phyloP scores from a whole-genome alignment of 805 yeast genomes.

The Brettanomyces nanus region DNA sequence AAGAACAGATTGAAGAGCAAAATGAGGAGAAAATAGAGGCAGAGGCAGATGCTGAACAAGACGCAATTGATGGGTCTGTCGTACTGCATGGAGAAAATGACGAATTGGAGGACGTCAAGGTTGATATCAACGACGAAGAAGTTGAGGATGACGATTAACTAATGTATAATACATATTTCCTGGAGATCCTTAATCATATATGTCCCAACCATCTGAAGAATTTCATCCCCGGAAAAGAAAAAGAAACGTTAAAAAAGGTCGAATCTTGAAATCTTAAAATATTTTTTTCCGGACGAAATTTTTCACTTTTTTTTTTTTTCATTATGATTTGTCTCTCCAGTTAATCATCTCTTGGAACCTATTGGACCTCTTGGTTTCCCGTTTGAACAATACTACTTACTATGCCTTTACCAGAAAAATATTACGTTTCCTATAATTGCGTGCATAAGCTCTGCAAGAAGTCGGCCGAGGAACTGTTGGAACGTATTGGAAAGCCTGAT shows the following conservation, averaged over 20 bases:
- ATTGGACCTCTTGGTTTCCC: not conserved
- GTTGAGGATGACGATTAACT: conserved; percentile 11
- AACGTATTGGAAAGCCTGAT: conserved; percentile 32
- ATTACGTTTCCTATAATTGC: conserved; percentile 68
- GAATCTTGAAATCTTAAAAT: too few species aligned
- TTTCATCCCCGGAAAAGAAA: too few species aligned
- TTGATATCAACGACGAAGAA: conserved; percentile 19
- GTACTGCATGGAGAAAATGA: conserved; percentile 25
- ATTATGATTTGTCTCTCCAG: not conserved
- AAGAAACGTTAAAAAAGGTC: too few species aligned
- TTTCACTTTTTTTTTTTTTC: conserved; percentile 1
- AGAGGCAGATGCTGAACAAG: conserved; percentile 18
- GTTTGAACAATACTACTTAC: too few species aligned
- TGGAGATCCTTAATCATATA: too few species aligned
- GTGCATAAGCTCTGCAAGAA: conserved; percentile 75
- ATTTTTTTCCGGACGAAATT: too few species aligned
- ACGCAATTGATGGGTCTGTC: conserved; percentile 10
- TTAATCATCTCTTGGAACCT: not conserved
- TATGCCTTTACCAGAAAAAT: conserved; percentile 32
- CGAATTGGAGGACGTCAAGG: conserved; percentile 8
- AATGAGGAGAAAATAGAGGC: conserved; percentile 26
- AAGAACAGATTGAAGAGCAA: conserved; percentile 20
- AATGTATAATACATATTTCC: too few species aligned
- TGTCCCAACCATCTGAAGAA: too few species aligned
- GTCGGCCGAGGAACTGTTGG: conserved; percentile 26